Conservation (phyloP, 192 early-diverging fungal genomes). For the Bifiguratus adelaidae region DNA sequence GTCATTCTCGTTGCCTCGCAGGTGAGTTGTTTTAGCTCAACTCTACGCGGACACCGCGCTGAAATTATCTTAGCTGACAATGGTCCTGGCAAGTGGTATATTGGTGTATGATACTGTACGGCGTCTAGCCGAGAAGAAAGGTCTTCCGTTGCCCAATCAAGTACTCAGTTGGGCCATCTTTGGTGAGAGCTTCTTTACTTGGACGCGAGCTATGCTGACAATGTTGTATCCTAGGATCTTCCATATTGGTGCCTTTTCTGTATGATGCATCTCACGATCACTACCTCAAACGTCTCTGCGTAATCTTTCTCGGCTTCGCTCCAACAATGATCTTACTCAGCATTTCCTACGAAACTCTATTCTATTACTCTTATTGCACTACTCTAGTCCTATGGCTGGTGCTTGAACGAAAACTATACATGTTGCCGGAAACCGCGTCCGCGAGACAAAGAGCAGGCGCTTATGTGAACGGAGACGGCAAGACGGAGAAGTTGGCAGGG, state of each 20-base stretch:
- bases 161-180: constrained; percentile 53
- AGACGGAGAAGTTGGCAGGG: not conserved
- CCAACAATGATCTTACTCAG: constrained; percentile 80
- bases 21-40: too few species aligned
- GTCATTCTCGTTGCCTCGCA: too few species aligned
- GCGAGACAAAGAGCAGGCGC: constrained; percentile 6
- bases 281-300: constrained; percentile 66
- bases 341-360: constrained; percentile 83
- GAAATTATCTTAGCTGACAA: constrained; percentile 1
- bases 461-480: too few species aligned
- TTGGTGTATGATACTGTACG: constrained; percentile 51
- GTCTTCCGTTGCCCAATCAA: constrained; percentile 62
- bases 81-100: constrained; percentile 41
- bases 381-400: constrained; percentile 68
- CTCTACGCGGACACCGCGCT: too few species aligned
- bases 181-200: constrained; percentile 19
- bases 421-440: not conserved
- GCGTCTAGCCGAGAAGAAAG: constrained; percentile 41
- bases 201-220: not conserved
- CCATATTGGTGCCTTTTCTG: constrained; percentile 46
- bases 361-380: constrained; percentile 73
- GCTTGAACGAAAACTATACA: constrained; percentile 51
- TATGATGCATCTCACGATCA: constrained; percentile 56
- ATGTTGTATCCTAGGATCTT: constrained; percentile 22
- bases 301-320: constrained; percentile 81